Percentiles rank a stretch among this genome's conserved stretches.
Conservation (phyloP, 495 filamentous ascomycete genomes). For the Neurospora sp. region DNA sequence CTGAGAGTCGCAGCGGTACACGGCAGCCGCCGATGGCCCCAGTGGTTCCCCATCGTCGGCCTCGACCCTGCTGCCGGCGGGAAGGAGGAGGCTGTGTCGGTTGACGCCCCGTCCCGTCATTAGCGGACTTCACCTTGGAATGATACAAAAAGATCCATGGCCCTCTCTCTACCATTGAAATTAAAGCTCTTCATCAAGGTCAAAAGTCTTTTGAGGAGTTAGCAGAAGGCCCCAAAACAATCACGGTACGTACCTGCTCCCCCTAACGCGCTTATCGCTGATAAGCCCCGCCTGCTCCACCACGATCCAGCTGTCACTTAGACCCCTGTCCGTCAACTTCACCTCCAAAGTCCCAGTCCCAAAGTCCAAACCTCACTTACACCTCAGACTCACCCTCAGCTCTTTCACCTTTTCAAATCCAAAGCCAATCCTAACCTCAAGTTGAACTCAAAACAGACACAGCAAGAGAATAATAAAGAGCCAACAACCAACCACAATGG, state of each 20-base stretch:
- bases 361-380: not conserved
- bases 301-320: not conserved
- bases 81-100: not conserved
- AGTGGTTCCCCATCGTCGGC: not conserved
- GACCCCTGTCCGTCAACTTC: not conserved
- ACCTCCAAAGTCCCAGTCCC: not conserved
- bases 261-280: not conserved
- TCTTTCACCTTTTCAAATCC: not conserved
- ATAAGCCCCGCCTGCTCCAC: not conserved
- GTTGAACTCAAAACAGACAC: not conserved
- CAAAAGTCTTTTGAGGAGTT: not conserved
- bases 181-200: not conserved
- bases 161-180: not conserved
- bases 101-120: not conserved
- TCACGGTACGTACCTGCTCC: not conserved
- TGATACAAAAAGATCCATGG: not conserved
- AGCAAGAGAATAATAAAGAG: not conserved
- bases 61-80: not conserved
- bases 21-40: not conserved
- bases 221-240: not conserved
- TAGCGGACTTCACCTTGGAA: not conserved
- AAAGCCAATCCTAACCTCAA: not conserved
- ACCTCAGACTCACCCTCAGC: not conserved
- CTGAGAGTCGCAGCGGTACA: not conserved
- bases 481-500: conserved; percentile 1